A percentile compares a stretch with the other conserved stretches of the same genome.
phyloP scores from a whole-genome alignment of 2,329 filamentous ascomycete species.

The Trichoderma pleuroti region DNA sequence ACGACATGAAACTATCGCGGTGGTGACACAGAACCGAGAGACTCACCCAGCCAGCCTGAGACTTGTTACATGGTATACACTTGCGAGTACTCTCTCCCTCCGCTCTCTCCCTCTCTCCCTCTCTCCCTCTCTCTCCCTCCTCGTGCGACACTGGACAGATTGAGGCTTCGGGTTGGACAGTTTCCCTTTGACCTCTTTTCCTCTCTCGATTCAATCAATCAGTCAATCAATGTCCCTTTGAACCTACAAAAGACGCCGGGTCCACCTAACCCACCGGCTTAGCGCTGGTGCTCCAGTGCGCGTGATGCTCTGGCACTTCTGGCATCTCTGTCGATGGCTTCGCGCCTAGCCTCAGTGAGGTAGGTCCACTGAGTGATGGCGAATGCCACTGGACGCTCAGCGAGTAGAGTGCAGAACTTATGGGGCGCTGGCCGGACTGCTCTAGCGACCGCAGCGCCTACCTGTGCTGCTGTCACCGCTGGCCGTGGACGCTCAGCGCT shows the following conservation, averaged over 20 bases:
- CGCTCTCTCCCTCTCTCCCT: not conserved
- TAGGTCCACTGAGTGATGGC: constrained; percentile 10
- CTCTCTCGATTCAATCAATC: not conserved
- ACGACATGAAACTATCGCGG: not conserved
- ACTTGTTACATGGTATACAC: not conserved
- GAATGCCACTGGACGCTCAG: constrained; percentile 2
- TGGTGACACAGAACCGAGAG: not conserved
- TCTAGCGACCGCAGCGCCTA: not conserved
- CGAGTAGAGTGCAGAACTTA: not conserved
- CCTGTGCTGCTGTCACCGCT: not conserved
- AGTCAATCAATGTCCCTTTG: not conserved
- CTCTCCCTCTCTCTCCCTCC: not conserved
- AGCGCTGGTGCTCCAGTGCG: constrained; percentile 14
- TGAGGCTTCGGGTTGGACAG: not conserved
- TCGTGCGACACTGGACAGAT: not conserved
- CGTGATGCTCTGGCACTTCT: constrained; percentile 14
- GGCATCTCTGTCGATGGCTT: constrained; percentile 2
- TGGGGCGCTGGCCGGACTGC: not conserved
- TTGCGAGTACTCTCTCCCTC: not conserved
- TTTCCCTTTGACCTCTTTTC: not conserved
- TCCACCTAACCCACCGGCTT: constrained; percentile 12
- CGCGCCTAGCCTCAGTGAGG: constrained; percentile 15
- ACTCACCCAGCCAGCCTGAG: not conserved
- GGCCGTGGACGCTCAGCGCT: not conserved
- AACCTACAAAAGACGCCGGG: constrained; percentile 5